These are phyloP conservation scores for Exophiala aquamarina DNA, from an alignment of 2,329 filamentous ascomycete species.

Conservation along the genomic window DNA sequence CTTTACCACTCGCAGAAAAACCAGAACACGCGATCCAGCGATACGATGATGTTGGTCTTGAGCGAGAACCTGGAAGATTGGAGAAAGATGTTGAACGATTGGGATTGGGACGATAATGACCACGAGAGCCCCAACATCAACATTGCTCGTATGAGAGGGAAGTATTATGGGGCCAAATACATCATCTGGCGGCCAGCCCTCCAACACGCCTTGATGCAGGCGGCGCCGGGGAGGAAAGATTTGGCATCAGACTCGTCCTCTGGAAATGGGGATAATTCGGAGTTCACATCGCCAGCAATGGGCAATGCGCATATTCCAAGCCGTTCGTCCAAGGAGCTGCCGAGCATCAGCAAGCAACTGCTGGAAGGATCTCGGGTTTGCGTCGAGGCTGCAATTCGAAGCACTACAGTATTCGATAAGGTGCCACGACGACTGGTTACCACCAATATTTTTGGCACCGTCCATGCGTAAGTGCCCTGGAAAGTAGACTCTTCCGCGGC, in stretches of 20 bases:
- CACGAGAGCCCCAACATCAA: conserved; percentile 74
- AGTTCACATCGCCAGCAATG: conserved; percentile 39
- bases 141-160: conserved; percentile 78
- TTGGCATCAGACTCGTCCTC: conserved; percentile 34
- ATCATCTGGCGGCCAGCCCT: conserved; percentile 83
- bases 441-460: conserved; percentile 94
- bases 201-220: conserved; percentile 55
- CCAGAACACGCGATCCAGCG: conserved; percentile 22
- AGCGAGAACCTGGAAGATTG: conserved; percentile 46
- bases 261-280: conserved; percentile 31
- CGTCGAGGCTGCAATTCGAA: conserved; percentile 74
- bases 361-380: conserved; percentile 59
- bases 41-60: conserved; percentile 39
- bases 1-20: conserved; percentile 50
- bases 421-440: conserved; percentile 70
- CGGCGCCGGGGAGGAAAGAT: conserved; percentile 9
- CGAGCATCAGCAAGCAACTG: conserved; percentile 27
- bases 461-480: conserved; percentile 85
- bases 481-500: not conserved
- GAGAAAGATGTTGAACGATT: conserved; percentile 52
- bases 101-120: conserved; percentile 65
- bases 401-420: conserved; percentile 77
- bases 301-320: conserved; percentile 33
- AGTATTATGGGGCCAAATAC: conserved; percentile 90
- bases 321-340: conserved; percentile 36